Base-by-base conservation (phyloP, 768 basidiomycete genomes). In the Saitozyma podzolica region DNA sequence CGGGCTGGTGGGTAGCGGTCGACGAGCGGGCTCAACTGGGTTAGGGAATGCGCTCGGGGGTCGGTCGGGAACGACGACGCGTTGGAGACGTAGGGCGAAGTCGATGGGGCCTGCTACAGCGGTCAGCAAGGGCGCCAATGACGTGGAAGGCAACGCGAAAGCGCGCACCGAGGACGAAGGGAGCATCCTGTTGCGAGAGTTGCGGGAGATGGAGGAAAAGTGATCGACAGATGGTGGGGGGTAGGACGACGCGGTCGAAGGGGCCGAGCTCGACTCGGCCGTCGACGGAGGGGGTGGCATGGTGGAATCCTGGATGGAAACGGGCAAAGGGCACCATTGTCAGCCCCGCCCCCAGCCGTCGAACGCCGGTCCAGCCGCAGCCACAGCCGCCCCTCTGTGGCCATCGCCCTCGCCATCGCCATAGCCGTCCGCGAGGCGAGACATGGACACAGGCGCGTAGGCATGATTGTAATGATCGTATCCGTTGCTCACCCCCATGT, bases 151-250 rank as follows among this genome's bases (percentile, higher is more conserved):
- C 61, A 14, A 52, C 20, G 29, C 2, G 42, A 20, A 20, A 17
- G 17, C 40, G 63, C 63, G 58, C 40, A 69, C 72, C 7, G 72
- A 73, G 9, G 68, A 70, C 6, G 68, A 58, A 6, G 72, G 70
- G 40, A 65, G 50, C 39, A 68, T 65, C 39, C 72, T 53, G 49
- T 58, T 65, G 49, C 71, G 54, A 59, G 62, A 49, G 43, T 63
- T 56, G 19, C 60, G 64, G 29, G 29, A 29, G 29, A 29, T 61
- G 52, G 45, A 47, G 5, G 53, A 54, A 17, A 53, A 54, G 43
- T 61, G 52, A 42, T 54, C 51, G 14, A 61, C 16, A 40, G 45
- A 47, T 47, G 45, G 13, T 47, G 45, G 45, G 2, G n/a, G 29
- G 29, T 29, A 47, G 45, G n/a, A 17, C 45, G n/a, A 47, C 45